Evolutionary conservation across 805 yeast genomes (phyloP), one percentile per base, ranked within the genome.

Genomic region (Vanderwaltozyma tropicalis): DNA sequence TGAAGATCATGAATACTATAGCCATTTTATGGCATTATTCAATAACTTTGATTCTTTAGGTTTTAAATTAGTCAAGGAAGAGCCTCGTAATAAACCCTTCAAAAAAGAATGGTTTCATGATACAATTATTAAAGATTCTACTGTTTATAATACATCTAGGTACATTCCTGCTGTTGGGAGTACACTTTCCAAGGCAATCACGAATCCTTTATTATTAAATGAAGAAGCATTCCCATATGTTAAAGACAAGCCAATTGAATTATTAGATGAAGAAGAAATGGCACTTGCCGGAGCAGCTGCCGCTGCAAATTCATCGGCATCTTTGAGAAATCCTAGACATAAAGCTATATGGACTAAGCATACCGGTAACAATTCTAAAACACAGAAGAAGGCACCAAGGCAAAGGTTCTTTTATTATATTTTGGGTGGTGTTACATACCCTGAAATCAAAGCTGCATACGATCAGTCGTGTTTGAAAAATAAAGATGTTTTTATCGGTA

Each of bases 371-470:
- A 41, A 52, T 28, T 17, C 41, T 10, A 46, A 41, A 17, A 32
- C 33, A 14, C 50, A 49, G 34, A 52, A 46, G 28, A 62, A 55
- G 32, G 63, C 62, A 2, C 64, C 67, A 33, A 66, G 76, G 46
- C 95, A 85, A 53, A 66, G 92, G 35, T 66, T 88, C 7, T 73
- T 88, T 46, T 74, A 87, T 40, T 92, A 77, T 52, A 72, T 86
- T 20, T 80, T 94, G 2, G 99, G 99, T 17, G 98, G 97, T 8
- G 61, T 83, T 16, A 85, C 97, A 0, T 74, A 80, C 46, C 72
- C 88, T 2, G 99, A 92, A 58, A 63, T 81, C 21, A 72, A 89
- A 44, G 71, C 84, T 11, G 77, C 79, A 4, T 79, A 83, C 48
- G 89, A 84, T 44, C 67, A 86, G 33, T 72, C 85, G 8, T 59